Base-by-base conservation (phyloP, 306 rosid species). In the Quercus variabilis region DNA sequence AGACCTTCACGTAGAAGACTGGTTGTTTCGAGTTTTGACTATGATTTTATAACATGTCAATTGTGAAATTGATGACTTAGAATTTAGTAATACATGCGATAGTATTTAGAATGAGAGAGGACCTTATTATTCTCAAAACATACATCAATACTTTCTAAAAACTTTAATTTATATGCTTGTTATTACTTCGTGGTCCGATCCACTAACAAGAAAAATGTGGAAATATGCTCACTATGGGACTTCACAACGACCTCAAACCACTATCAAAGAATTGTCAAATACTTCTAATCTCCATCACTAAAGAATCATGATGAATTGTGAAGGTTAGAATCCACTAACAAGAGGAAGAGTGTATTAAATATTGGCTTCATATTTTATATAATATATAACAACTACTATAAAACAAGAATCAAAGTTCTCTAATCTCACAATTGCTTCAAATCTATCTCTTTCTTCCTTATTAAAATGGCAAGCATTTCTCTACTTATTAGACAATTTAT, bases 381-480 rank as follows among this genome's bases (percentile, higher is more conserved):
- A 12, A 13, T 5, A 49, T 35, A 1, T 78, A 51, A 7, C 74
- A 4, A 72, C 84, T 21, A 58, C 63, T 75, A 69, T 75, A 81
- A 78, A 87, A 63, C 52, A 14, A 75, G 12, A 46, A 85, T 19
- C 31, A 12, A 19, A 75, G 55, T 55, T 79, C 55, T 75, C 73
- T 77, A 63, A 76, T 72, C 75, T 69, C 75, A 58, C 35, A 60
- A 58, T 71, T 74, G 28, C 69, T 82, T 54, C n/a, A 43, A 57
- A 52, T 57, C 67, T 38, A 38, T 51, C 25, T 71, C 51, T 26
- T 28, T 58, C 64, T 38, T 14, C n/a, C 25, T 23, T 6, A 13
- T 1, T 21, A 14, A 55, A 59, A 79, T 76, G 86, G 78, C 79
- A 74, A 82, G 8, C 78, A 74, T 78, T 75, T 31, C 54, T 67